These are phyloP conservation scores for Colletotrichum graminicola DNA, from an alignment of 2,329 filamentous ascomycete genomes.

Conservation along the genomic window DNA sequence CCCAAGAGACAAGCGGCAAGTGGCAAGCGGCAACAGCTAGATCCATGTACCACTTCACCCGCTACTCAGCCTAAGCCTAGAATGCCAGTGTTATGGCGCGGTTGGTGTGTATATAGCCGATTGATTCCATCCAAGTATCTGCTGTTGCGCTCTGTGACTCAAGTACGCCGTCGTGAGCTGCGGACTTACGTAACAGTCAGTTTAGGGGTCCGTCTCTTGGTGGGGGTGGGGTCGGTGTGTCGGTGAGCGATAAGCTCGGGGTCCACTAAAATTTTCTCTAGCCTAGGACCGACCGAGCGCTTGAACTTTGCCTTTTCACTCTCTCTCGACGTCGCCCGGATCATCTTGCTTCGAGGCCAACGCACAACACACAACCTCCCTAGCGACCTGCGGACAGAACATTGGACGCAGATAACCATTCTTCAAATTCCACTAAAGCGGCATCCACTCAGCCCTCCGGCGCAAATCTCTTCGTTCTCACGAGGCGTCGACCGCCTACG, in stretches of 20 bases:
- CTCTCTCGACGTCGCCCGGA: constrained; percentile 10
- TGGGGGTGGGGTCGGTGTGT: constrained; percentile 23
- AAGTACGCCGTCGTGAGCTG: no score
- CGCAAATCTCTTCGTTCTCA: background rate
- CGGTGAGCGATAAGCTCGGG: constrained; percentile 20
- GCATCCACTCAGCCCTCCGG: background rate
- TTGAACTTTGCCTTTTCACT: background rate
- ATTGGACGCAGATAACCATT: background rate
- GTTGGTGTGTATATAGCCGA: no score
- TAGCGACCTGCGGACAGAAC: background rate
- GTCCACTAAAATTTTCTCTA: constrained; percentile 23
- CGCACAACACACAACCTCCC: background rate
- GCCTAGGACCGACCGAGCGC: background rate
- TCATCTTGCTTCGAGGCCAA: constrained; percentile 9
- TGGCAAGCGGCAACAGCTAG: no score
- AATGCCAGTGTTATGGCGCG: no score
- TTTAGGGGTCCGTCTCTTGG: no score
- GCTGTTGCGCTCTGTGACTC: no score
- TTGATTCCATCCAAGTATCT: no score
- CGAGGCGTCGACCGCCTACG: background rate
- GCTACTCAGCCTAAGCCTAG: no score
- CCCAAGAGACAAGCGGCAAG: no score
- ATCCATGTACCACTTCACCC: no score
- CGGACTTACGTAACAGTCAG: no score
- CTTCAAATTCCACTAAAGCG: background rate